These are phyloP conservation scores for Fusarium duplospermum DNA, from an alignment of 2,329 filamentous ascomycete species.

Conservation along the genomic window DNA sequence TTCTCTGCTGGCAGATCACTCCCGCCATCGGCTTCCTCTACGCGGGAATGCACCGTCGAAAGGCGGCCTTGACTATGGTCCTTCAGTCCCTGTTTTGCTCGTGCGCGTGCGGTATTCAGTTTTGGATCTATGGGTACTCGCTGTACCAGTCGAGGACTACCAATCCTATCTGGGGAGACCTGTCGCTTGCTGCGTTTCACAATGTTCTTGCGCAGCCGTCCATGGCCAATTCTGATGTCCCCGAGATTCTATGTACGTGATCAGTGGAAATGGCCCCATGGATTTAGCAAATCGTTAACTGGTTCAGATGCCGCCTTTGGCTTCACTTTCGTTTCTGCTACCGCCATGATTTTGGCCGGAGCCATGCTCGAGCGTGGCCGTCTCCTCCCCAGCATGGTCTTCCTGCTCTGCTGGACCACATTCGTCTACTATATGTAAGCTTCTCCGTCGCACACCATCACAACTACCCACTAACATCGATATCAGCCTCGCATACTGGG, in stretches of 20 bases:
- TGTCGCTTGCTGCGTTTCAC: constrained; percentile 51
- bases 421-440: constrained; percentile 68
- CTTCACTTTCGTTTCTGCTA: constrained; percentile 52
- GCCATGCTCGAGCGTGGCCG: constrained; percentile 53
- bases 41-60: constrained; percentile 53
- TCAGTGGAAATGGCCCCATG: neutral
- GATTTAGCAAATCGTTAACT: too few relatives aligned
- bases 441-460: too few relatives aligned
- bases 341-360: constrained; percentile 54
- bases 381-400: constrained; percentile 66
- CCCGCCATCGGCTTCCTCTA: constrained; percentile 55
- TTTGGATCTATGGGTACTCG: constrained; percentile 60
- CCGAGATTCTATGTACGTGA: constrained; percentile 49
- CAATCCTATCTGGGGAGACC: constrained; percentile 50
- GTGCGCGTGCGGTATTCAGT: constrained; percentile 58
- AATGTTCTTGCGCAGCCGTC: constrained; percentile 53
- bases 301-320: constrained; percentile 50
- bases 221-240: constrained; percentile 51
- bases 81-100: constrained; percentile 61
- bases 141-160: constrained; percentile 53
- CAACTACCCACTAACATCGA: accelerated
- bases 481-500: constrained; percentile 64
- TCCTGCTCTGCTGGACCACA: constrained; percentile 72
- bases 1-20: constrained; percentile 54
- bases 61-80: constrained; percentile 57